Conservation (phyloP, 305 asterid genomes). For the Rubia tinctorum region DNA sequence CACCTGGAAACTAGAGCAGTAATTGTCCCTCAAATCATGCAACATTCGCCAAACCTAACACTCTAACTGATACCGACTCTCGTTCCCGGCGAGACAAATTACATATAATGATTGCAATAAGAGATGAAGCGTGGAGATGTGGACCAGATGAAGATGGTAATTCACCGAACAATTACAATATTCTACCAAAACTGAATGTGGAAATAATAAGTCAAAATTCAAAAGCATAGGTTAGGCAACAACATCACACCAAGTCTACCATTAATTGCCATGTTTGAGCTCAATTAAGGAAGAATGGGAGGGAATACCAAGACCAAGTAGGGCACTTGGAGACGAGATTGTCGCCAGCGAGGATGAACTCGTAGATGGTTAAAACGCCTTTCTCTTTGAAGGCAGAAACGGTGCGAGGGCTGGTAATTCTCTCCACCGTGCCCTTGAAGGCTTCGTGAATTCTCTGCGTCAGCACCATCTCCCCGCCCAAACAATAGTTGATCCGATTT, state of each 20-base stretch:
- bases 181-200: background rate
- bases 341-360: constrained; percentile 90
- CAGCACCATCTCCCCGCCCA: constrained; percentile 42
- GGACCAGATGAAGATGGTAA: background rate
- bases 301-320: constrained; percentile 87
- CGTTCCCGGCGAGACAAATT: background rate
- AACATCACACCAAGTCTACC: background rate
- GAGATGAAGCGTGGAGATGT: background rate
- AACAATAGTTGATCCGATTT: background rate
- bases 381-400: constrained; percentile 95
- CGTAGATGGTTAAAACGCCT: constrained; percentile 84
- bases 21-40: too few species aligned
- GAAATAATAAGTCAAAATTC: background rate
- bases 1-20: background rate
- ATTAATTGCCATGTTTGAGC: background rate
- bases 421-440: constrained; percentile 81
- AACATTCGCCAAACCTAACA: background rate
- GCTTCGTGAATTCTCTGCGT: constrained; percentile 79
- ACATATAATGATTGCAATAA: background rate
- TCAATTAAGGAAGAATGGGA: background rate
- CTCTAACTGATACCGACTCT: constrained; percentile 1
- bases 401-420: constrained; percentile 81
- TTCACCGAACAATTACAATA: background rate
- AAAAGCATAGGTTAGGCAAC: background rate
- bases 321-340: constrained; percentile 97